Base-by-base conservation (phyloP, 139 green algal genomes). In the Coelastrella sp. region DNA sequence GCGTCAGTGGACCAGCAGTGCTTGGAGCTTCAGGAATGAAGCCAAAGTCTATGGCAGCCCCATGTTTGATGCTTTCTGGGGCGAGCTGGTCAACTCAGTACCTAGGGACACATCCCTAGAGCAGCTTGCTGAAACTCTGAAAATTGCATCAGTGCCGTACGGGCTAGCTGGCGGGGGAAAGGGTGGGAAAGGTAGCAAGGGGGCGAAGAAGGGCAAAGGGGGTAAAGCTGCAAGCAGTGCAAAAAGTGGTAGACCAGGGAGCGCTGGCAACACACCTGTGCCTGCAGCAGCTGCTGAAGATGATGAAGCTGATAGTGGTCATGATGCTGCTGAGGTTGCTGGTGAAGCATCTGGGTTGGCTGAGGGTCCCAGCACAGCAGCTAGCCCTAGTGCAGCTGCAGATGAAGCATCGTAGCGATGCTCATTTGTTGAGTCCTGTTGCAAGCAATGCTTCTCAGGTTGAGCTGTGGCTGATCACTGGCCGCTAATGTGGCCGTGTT, bases 31-130 rank as follows among this genome's bases (percentile, higher is more conserved):
- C 89, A 90, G 90, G 6, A 99, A 98, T 86, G 94, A 98, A 8
- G 90, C 91, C 47, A 97, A 97, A 87, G 90, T 98, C 7, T 98
- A 98, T 64, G 97, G 97, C 65, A 95, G 90, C 73, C 97, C 97
- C 60, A 96, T 97, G 93, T 93, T 98, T 78, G 97, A 99, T 86
- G 89, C 93, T 2, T 93, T 93, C 32, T 86, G 79, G 79, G 32
- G 7, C 0, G 86, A 90, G 76, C 23, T 68, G 54, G 22, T 87
- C 61, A 6, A 77, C 1, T 20, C 61, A 23, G 61, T 47, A 3
- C 81, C 60, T 0, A 22, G 68, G 7, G 13, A 54, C 22, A 74
- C 56, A 61, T 13, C 73, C 5, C 73, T 89, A 14, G 20, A 73
- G 57, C 56, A 73, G 58, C 73, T 89, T n/a, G 57, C 71, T 10